phyloP scores from a whole-genome alignment of 2,329 filamentous ascomycete species.

The Cryphonectria naterciae region DNA sequence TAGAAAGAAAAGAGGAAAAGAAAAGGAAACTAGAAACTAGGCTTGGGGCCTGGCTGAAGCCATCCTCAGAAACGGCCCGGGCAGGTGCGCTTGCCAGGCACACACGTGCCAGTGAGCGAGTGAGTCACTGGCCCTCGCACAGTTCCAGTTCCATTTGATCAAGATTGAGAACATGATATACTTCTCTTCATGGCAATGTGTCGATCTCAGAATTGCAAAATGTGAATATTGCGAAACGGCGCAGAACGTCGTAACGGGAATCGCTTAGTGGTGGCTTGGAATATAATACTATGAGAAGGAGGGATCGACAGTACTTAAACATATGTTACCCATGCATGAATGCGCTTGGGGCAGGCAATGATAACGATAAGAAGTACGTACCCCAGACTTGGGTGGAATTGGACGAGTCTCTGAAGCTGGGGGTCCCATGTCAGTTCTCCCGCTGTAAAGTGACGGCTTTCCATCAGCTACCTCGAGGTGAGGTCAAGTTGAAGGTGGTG shows the following conservation, averaged over 20 bases:
- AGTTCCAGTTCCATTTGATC: no score
- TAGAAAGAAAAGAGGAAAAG: no score
- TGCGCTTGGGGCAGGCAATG: slow-evolving; percentile 2
- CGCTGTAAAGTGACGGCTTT: slow-evolving; percentile 8
- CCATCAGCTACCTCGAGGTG: not conserved
- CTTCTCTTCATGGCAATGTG: no score
- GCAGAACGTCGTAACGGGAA: slow-evolving; percentile 10
- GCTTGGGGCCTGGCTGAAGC: no score
- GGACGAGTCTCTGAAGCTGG: not conserved
- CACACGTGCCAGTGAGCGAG: no score
- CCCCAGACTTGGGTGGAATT: not conserved
- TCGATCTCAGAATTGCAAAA: not conserved
- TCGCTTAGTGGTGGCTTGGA: not conserved
- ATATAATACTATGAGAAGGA: not conserved
- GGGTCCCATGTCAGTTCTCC: not conserved
- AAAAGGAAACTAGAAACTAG: no score
- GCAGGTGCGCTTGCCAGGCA: no score
- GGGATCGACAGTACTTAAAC: not conserved
- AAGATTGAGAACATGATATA: no score
- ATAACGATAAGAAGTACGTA: slow-evolving; percentile 11
- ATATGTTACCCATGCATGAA: not conserved
- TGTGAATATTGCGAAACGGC: slow-evolving; percentile 21
- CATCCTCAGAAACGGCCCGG: no score
- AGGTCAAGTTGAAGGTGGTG: not conserved
- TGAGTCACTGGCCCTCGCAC: no score